Conservation (phyloP, 768 basidiomycete species). For the Rhodocollybia butyracea region DNA sequence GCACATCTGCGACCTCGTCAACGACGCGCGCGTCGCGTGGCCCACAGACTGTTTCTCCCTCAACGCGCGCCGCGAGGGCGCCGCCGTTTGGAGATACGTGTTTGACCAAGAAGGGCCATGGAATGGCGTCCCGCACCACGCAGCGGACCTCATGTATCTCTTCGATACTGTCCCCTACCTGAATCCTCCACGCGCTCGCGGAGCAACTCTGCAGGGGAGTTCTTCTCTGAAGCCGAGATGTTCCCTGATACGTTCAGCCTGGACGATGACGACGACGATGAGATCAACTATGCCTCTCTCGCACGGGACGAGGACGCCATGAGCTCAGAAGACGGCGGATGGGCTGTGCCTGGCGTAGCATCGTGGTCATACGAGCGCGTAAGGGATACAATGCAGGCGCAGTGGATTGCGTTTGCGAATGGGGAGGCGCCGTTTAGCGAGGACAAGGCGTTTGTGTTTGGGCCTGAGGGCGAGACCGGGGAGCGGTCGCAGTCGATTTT, state of each 20-base stretch:
- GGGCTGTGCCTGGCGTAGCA: constrained; percentile 52
- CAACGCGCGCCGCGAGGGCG: constrained; percentile 47
- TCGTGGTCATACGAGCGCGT: constrained; percentile 65
- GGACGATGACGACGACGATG: constrained; percentile 28
- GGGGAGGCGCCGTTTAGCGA: constrained; percentile 71
- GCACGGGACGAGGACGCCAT: constrained; percentile 15
- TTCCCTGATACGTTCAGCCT: constrained; percentile 28
- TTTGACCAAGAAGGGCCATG: constrained; percentile 80
- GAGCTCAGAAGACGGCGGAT: constrained; percentile 13
- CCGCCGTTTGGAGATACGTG: constrained; percentile 76
- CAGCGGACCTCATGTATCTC: constrained; percentile 70
- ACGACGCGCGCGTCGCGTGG: constrained; percentile 75
- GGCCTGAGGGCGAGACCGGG: constrained; percentile 79
- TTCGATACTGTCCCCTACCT: constrained; percentile 73
- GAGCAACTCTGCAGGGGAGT: neutral
- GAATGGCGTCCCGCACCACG: constrained; percentile 64
- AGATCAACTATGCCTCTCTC: constrained; percentile 23
- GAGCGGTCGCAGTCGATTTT: constrained; percentile 66
- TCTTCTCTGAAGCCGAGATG: constrained; percentile 11
- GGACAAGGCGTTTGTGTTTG: constrained; percentile 73
- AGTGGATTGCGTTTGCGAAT: constrained; percentile 74
- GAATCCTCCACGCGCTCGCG: constrained; percentile 23
- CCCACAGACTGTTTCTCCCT: constrained; percentile 64
- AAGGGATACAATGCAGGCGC: constrained; percentile 66
- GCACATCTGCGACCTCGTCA: constrained; percentile 68